Evolutionary conservation across 2,329 filamentous ascomycete species (phyloP), one percentile per base, ranked within the genome.

Genomic region (Alternaria sp.): DNA sequence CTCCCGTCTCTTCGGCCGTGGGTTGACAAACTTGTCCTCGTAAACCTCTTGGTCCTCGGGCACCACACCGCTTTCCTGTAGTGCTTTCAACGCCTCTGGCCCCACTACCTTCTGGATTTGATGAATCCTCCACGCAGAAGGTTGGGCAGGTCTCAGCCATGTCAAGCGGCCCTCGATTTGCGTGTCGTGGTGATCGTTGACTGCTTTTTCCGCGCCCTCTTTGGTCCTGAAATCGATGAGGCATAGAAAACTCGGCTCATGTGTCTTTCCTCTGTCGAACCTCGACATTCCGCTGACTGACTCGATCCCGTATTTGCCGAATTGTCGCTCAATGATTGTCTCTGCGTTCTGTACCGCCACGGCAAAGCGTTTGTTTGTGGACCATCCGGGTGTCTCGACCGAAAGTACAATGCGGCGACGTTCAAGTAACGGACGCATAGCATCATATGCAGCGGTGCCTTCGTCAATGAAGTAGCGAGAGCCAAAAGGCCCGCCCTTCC

Each of bases 201-300:
- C 52, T 30, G 69, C 71, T 8, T 59, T 51, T 1, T 71, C 64
- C 2, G 69, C 69, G 32, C 66, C 69, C 11, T 67, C 57, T 32
- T 66, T 73, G 4, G 71, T 68, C n/a, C 30, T 43, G 34, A 74
- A 73, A 34, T 74, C 71, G 7, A 73, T 53, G 24, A 55, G 49
- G 52, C 63, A 62, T 9, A 73, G 38, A 41, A 68, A 43, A n/a
- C 61, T 64, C 12, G 62, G 62, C 2, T 49, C n/a, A 11, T 20
- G 9, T 18, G 59, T 59, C 9, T 36, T 55, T 3, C 62, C 54
- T 2, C 63, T 65, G 18, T 49, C 61, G 46, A 64, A 65, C 2
- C 54, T 52, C 14, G 44, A n/a, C 3, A 68, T 7, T 0, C 11
- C 22, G 12, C 71, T 52, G 6, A 70, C 26, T 3, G 54, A 22